Base-by-base conservation (phyloP, 257 asterid genomes). In the Nicotiana knightiana region DNA sequence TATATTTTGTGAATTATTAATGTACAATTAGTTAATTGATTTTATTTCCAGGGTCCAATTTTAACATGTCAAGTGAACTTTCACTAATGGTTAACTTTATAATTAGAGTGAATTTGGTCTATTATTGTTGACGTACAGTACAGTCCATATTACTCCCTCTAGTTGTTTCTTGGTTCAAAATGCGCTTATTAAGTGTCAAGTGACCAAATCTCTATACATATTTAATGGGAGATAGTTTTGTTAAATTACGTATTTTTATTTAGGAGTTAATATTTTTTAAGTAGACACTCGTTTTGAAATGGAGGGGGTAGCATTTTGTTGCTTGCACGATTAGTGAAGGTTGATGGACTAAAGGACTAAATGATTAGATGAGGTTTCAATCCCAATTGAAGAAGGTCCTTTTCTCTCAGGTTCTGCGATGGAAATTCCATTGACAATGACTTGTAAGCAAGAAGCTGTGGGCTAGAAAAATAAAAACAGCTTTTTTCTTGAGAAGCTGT, bases 301-400 rank as follows among this genome's bases (percentile, higher is more conserved):
- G 35, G 35, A 32, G 35, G 35, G 35, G 35, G 35, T 32, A 57
- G 26, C 63, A 18, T 68, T 30, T 84, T 57, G 68, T 90, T 84
- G 16, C 84, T 85, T 87, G 86, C 86, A 88, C 84, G 88, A 78
- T 79, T 84, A 73, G 82, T 26, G 32, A 82, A 82, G 30, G 68
- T 17, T n/a, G 16, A 24, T 43, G n/a, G 46, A 53, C 63, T 70
- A 70, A 70, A 39, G 39, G 39, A 46, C 32, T 71, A 28, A 71
- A 71, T 71, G 7, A 71, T 71, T 71, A 21, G 8, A 39, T n/a
- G 33, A 43, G 59, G 35, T 70, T 70, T n/a, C 12, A 46, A 32
- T 46, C 24, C 13, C 8, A 26, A 73, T 24, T n/a, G 9, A 55
- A 46, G 70, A 57, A 58, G 48, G 85, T 84, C 81, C 66, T 79